Evolutionary conservation across 257 asterid species (phyloP), one percentile per base, ranked within the genome.

Genomic region (Solanum corneliomulleri): DNA sequence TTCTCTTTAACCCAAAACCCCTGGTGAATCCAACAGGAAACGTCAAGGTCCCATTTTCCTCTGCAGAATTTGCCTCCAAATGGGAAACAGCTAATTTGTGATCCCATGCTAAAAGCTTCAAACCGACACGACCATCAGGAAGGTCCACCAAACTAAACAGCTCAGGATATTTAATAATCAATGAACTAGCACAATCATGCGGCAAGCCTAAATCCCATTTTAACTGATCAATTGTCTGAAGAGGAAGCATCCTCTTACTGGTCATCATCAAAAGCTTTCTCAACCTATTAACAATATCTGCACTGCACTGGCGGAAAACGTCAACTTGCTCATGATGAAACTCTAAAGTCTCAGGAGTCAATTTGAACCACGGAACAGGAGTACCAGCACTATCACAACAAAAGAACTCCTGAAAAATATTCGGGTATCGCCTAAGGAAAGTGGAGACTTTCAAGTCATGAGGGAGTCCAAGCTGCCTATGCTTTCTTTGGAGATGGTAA

Each of bases 181-280:
- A 90, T 33, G 91, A 90, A 64, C 82, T 89, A 86, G 70, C 88
- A 58, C 92, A 97, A 92, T 93, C 96, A 89, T 68, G 90, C 0
- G 98, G 99, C 91, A 97, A 90, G 1, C 96, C 98, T 74, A 97
- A 87, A 86, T 95, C 99, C 98, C 98, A 97, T 85, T 94, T 93
- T 47, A 97, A 87, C 91, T 95, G 98, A 88, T 95, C 98, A 83
- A 97, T 88, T 9, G 98, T 93, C 62, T 93, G 98, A 68, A 97
- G 78, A 72, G 99, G 99, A 77, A 96, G 98, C 71, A 87, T 88
- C 86, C 93, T 92, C 75, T 92, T 89, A 72, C 89, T 92, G 23
- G 96, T 93, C 78, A 97, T 92, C 99, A 97, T 94, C 87, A 96
- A 93, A 88, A 97, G 81, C 88, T 94, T 97, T 49, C 89, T 93